A percentile compares a stretch with the other conserved stretches of the same genome.
phyloP scores from a whole-genome alignment of 192 early-diverging fungal species.

The Linnemannia exigua region DNA sequence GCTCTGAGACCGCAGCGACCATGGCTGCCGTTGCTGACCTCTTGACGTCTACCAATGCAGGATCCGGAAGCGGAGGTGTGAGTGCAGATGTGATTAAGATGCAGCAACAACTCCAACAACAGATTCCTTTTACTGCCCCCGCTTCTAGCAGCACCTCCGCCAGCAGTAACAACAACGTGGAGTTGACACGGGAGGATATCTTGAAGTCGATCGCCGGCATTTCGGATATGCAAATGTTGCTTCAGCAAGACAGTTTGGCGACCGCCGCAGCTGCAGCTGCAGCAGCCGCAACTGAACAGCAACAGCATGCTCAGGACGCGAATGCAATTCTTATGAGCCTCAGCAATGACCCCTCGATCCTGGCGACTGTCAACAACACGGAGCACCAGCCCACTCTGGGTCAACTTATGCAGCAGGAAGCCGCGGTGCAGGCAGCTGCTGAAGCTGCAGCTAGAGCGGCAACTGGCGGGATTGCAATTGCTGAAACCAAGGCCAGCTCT shows the following conservation, averaged over 20 bases:
- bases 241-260: background rate
- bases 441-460: background rate
- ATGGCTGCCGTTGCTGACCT: background rate
- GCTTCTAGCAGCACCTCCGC: background rate
- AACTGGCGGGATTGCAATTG: background rate
- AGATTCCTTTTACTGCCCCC: background rate
- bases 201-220: conserved; percentile 5
- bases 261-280: too few relatives aligned
- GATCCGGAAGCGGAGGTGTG: background rate
- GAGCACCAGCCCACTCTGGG: conserved; percentile 1
- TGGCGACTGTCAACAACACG: conserved; percentile 24
- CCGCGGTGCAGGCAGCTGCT: background rate
- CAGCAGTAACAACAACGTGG: background rate
- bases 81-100: conserved; percentile 12
- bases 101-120: conserved; percentile 2
- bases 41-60: background rate
- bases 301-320: background rate
- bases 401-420: background rate
- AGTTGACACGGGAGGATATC: conserved; percentile 11
- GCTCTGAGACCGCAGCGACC: background rate
- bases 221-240: conserved; percentile 24
- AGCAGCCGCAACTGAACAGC: background rate
- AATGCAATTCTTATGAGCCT: conserved; percentile 14
- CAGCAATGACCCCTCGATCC: conserved; percentile 27
- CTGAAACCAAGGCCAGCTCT: background rate